Evolutionary conservation across 768 basidiomycete genomes (phyloP).

Genomic region (Amanita pseudoporphyria): DNA sequence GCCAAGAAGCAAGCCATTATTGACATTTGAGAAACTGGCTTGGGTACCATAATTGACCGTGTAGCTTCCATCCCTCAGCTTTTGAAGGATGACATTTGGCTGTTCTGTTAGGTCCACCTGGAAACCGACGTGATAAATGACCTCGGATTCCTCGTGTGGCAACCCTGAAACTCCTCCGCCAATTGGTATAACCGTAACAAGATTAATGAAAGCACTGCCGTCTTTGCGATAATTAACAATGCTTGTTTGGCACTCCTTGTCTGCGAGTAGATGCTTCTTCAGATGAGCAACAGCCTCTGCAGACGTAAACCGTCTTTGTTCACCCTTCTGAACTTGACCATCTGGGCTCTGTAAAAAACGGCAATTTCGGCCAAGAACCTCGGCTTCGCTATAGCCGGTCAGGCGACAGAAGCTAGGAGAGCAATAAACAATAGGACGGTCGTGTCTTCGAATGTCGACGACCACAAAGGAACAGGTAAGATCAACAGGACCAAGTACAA

Average conservation of each 20-base stretch:
- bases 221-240: constrained; percentile 86
- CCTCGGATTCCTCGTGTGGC: constrained; percentile 52
- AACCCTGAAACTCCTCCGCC: constrained; percentile 43
- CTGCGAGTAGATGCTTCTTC: constrained; percentile 51
- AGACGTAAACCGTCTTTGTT: constrained; percentile 45
- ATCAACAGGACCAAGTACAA: constrained; percentile 86
- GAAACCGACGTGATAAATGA: constrained; percentile 88
- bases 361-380: constrained; percentile 86
- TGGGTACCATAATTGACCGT: constrained; percentile 44
- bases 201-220: constrained; percentile 82
- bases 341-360: constrained; percentile 83
- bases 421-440: constrained; percentile 86
- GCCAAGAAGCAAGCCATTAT: background rate
- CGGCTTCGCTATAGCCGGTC: constrained; percentile 64
- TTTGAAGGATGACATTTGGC: constrained; percentile 74
- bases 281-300: constrained; percentile 55
- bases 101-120: constrained; percentile 89
- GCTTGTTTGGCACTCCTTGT: constrained; percentile 84
- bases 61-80: constrained; percentile 71
- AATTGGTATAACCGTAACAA: constrained; percentile 87
- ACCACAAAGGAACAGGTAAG: constrained; percentile 89
- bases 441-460: constrained; percentile 71
- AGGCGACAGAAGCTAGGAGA: constrained; percentile 73
- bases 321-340: constrained; percentile 25
- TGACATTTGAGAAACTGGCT: background rate